These are phyloP conservation scores for Chamaecyparis obtusa DNA, from an alignment of 75 land plant genomes.

Conservation along the genomic window DNA sequence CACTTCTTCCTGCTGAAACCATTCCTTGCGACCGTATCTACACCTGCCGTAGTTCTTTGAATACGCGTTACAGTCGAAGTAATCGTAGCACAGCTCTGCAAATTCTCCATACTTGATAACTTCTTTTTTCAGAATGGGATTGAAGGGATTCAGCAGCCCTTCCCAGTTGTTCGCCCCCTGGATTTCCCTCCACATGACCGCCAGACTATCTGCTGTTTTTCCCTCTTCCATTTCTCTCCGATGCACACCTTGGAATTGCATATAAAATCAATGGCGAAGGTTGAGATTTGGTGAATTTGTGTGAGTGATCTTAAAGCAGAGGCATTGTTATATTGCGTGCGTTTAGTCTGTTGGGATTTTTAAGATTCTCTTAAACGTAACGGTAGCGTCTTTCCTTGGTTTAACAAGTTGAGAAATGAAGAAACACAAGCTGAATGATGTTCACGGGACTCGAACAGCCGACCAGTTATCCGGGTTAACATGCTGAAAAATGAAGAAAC, in stretches of 20 bases:
- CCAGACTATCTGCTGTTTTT: neutral
- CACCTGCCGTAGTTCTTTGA: conserved; percentile 65
- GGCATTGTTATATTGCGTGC: neutral
- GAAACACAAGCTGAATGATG: neutral
- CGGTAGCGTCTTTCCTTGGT: neutral
- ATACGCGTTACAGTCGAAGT: conserved; percentile 61
- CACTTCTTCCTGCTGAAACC: conserved; percentile 42
- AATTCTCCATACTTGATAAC: conserved; percentile 78
- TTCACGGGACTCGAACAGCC: neutral
- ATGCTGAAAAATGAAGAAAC: no score
- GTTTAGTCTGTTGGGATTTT: neutral
- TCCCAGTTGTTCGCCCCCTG: conserved; percentile 71
- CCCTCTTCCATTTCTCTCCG: neutral
- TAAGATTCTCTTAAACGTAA: neutral
- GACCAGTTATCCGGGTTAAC: neutral
- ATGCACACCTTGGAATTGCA: neutral
- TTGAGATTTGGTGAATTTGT: neutral
- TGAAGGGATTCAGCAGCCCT: conserved; percentile 60
- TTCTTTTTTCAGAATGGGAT: conserved; percentile 52
- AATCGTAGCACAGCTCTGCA: conserved; percentile 60
- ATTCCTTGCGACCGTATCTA: conserved; percentile 37
- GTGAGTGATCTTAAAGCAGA: neutral
- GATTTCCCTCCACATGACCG: conserved; percentile 52
- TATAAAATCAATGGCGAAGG: neutral
- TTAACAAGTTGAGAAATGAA: no score